Percentiles rank a stretch among this genome's conserved stretches.
These are phyloP conservation scores for Leucocoprinus leucothites DNA, from an alignment of 768 basidiomycete genomes.

Conservation along the genomic window DNA sequence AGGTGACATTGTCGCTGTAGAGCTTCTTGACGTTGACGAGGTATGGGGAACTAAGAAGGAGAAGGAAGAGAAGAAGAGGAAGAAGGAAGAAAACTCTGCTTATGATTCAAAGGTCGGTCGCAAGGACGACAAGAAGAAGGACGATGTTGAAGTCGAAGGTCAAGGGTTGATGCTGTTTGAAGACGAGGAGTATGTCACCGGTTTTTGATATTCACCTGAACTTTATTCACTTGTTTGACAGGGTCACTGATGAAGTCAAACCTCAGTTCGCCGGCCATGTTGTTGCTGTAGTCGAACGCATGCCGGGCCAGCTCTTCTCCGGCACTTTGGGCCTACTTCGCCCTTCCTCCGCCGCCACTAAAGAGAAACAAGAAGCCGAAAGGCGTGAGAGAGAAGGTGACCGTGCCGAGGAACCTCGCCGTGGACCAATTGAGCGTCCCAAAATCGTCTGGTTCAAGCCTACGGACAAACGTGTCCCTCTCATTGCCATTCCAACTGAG, in stretches of 20 bases:
- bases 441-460: slow-evolving; percentile 99
- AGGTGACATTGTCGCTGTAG: slow-evolving; percentile 97
- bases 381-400: slow-evolving; percentile 96
- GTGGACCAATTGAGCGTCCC: slow-evolving; percentile 79
- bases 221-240: slow-evolving; percentile 24
- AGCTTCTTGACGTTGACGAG: slow-evolving; percentile 96
- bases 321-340: slow-evolving; percentile 94
- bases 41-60: slow-evolving; percentile 99
- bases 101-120: slow-evolving; percentile 80
- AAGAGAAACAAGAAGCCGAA: slow-evolving; percentile 98
- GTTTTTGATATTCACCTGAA: neutral
- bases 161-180: slow-evolving; percentile 96
- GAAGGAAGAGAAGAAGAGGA: slow-evolving; percentile 99
- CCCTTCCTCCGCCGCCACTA: slow-evolving; percentile 95
- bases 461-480: slow-evolving; percentile 96
- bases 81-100: slow-evolving; percentile 98
- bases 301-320: slow-evolving; percentile 98
- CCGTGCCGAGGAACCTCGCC: slow-evolving; percentile 78
- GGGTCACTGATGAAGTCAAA: slow-evolving; percentile 96
- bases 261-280: slow-evolving; percentile 99
- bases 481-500: slow-evolving; percentile 98
- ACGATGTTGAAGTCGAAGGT: slow-evolving; percentile 99
- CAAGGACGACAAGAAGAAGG: slow-evolving; percentile 99
- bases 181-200: slow-evolving; percentile 79
- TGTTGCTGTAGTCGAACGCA: slow-evolving; percentile 98